These are phyloP conservation scores for Lyophyllum atratum DNA, from an alignment of 768 basidiomycete species.

Conservation along the genomic window DNA sequence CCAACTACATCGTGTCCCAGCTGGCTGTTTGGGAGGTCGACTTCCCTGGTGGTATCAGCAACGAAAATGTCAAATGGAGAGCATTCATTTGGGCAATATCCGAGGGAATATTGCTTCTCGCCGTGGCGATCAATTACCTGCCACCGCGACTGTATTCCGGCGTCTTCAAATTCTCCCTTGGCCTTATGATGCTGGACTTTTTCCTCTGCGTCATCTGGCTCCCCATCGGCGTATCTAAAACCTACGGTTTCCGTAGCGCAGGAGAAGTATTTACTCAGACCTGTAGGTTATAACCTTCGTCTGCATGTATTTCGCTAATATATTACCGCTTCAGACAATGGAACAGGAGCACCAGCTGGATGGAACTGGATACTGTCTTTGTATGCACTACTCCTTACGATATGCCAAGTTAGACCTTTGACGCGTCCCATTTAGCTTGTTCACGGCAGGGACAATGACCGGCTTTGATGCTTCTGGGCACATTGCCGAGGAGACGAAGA, in stretches of 20 bases:
- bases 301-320: neutral
- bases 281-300: conserved; percentile 48
- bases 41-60: conserved; percentile 78
- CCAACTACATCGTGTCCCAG: conserved; percentile 89
- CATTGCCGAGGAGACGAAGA: conserved; percentile 86
- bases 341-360: conserved; percentile 80
- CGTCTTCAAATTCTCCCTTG: conserved; percentile 77
- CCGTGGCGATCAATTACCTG: conserved; percentile 84
- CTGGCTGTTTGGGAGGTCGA: conserved; percentile 76
- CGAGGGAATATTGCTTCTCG: conserved; percentile 67
- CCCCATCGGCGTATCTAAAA: conserved; percentile 85
- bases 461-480: conserved; percentile 92
- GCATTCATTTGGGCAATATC: conserved; percentile 84
- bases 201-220: conserved; percentile 89
- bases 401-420: neutral
- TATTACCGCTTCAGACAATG: conserved; percentile 61
- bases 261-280: conserved; percentile 83
- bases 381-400: conserved; percentile 35
- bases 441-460: conserved; percentile 84
- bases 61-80: conserved; percentile 81
- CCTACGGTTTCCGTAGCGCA: conserved; percentile 86
- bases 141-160: conserved; percentile 74
- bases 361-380: conserved; percentile 95
- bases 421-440: conserved; percentile 54
- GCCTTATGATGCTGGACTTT: conserved; percentile 83